Conservation (phyloP, 1,139 yeast genomes). For the Scheffersomyces illinoinensis region DNA sequence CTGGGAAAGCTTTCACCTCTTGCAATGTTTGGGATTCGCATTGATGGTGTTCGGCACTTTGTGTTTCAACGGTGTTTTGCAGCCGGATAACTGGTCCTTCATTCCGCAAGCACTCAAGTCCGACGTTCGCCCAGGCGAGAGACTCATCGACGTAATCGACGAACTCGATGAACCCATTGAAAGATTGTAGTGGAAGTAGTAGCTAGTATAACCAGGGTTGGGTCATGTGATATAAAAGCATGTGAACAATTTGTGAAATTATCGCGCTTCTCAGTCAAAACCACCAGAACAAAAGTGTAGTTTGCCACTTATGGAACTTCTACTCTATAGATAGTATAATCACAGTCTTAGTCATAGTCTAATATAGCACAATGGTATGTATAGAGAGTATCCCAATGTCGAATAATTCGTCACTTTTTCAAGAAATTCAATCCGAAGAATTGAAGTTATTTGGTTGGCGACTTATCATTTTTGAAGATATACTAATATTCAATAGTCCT, state of each 20-base stretch:
- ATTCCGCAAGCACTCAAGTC: constrained; percentile 47
- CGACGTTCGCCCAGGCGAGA: constrained; percentile 6
- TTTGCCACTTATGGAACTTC: background rate
- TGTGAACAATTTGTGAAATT: background rate
- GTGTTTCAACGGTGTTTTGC: constrained; percentile 69
- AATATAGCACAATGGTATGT: background rate
- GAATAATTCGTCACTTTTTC: background rate
- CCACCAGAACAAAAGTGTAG: background rate
- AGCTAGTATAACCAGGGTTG: background rate
- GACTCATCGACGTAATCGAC: constrained; percentile 34
- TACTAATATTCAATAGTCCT: constrained; percentile 33
- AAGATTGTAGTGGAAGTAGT: constrained; percentile 1
- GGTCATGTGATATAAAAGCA: background rate
- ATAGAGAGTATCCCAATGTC: background rate
- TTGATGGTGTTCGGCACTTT: constrained; percentile 72
- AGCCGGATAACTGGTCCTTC: constrained; percentile 45
- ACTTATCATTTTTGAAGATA: background rate
- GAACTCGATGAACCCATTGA: constrained; percentile 18
- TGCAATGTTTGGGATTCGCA: constrained; percentile 67
- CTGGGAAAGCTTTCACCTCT: constrained; percentile 67
- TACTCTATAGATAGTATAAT: background rate
- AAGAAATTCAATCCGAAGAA: background rate
- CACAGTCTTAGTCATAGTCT: background rate
- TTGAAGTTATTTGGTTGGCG: background rate
- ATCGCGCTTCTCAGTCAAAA: background rate